phyloP scores from a whole-genome alignment of 805 yeast genomes.

The Ogataea chonburiensis region DNA sequence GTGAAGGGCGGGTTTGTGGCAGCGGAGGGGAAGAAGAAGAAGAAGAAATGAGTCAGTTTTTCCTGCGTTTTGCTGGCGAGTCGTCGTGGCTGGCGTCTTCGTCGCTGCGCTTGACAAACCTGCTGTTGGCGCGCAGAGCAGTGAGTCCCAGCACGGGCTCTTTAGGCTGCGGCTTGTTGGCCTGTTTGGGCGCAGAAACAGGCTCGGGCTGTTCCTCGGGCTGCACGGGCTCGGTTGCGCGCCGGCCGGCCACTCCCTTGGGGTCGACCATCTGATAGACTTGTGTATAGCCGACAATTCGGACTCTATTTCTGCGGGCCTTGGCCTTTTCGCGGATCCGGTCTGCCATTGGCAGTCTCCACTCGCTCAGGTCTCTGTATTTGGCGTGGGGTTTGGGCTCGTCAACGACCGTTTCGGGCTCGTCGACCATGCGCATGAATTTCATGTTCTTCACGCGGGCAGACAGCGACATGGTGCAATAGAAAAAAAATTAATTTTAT shows the following conservation, averaged over 20 bases:
- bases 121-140: constrained; percentile 11
- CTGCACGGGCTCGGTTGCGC: constrained; percentile 28
- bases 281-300: constrained; percentile 32
- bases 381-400: constrained; percentile 32
- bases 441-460: constrained; percentile 83
- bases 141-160: constrained; percentile 6
- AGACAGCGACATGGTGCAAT: constrained; percentile 40
- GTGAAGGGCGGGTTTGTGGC: constrained; percentile 55
- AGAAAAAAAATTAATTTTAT: constrained; percentile 1
- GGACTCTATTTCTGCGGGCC: constrained; percentile 18
- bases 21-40: constrained; percentile 23
- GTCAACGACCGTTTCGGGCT: constrained; percentile 33
- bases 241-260: constrained; percentile 3
- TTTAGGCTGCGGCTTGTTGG: constrained; percentile 1
- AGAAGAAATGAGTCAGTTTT: constrained; percentile 25
- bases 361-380: constrained; percentile 49
- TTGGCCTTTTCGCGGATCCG: constrained; percentile 23
- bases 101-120: constrained; percentile 6
- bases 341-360: constrained; percentile 43
- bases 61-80: constrained; percentile 20
- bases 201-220: constrained; percentile 10
- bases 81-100: constrained; percentile 6
- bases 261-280: constrained; percentile 17
- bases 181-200: neutral
- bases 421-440: constrained; percentile 52